Percentiles rank a stretch among this genome's conserved stretches.
These are phyloP conservation scores for Ceratopteris richardii DNA, from an alignment of 75 land plant species.

Conservation along the genomic window DNA sequence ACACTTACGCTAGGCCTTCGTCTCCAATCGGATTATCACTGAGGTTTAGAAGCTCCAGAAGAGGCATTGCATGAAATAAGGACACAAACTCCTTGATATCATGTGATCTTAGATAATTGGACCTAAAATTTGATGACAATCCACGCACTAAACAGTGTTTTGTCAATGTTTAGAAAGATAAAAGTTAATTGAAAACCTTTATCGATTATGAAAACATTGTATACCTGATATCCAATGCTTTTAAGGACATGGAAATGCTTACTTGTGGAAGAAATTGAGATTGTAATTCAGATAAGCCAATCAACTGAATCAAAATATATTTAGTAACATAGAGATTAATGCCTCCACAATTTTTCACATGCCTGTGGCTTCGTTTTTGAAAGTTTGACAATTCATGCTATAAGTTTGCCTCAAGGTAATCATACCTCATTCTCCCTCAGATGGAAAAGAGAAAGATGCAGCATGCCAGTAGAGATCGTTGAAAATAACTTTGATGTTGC, in stretches of 20 bases:
- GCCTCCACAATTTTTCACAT: not conserved
- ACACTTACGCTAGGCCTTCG: slow-evolving; percentile 51
- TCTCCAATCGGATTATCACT: slow-evolving; percentile 77
- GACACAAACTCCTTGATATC: not conserved
- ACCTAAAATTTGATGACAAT: not conserved
- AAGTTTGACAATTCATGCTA: not conserved
- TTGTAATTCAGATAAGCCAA: not conserved
- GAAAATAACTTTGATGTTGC: not conserved
- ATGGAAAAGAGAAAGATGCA: not conserved
- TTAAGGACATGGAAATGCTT: not conserved
- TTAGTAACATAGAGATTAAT: not conserved
- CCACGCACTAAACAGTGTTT: not conserved
- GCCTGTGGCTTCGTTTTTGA: not conserved
- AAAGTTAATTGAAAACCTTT: not conserved
- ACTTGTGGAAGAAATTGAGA: not conserved
- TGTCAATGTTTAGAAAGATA: not conserved
- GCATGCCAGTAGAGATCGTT: not conserved
- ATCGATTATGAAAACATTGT: not conserved
- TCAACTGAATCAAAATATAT: not conserved
- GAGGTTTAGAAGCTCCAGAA: slow-evolving; percentile 48
- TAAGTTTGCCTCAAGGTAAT: no score
- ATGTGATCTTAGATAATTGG: not conserved
- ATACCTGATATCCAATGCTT: slow-evolving; percentile 1
- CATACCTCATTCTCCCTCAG: slow-evolving; percentile 1
- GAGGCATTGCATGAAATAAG: slow-evolving; percentile 26